Conservation (phyloP, 768 basidiomycete species). For the Naganishia vishniacii region DNA sequence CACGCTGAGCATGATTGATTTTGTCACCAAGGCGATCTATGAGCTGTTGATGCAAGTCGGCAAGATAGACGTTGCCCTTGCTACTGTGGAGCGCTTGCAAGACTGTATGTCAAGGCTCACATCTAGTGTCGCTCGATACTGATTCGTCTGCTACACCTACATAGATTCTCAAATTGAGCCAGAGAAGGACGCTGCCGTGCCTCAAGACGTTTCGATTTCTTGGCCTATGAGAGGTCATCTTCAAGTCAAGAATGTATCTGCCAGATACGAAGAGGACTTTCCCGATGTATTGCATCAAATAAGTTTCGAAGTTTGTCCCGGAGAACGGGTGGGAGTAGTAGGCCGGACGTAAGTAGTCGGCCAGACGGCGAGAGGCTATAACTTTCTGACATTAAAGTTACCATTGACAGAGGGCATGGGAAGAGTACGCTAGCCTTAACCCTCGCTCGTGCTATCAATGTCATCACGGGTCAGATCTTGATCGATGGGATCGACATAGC, state of each 20-base stretch:
- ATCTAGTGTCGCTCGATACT: constrained; percentile 51
- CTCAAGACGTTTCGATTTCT: constrained; percentile 20
- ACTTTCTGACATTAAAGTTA: constrained; percentile 52
- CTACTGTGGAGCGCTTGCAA: constrained; percentile 35
- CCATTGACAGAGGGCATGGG: constrained; percentile 25
- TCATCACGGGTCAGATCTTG: constrained; percentile 32
- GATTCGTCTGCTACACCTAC: constrained; percentile 56
- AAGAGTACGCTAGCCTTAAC: constrained; percentile 43
- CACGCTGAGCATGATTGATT: constrained; percentile 2
- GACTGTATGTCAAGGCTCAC: constrained; percentile 44
- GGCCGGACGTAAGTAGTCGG: constrained; percentile 51
- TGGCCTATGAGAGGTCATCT: constrained; percentile 42
- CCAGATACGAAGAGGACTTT: constrained; percentile 40
- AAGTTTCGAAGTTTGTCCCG: constrained; percentile 23
- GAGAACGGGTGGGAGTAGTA: constrained; percentile 40
- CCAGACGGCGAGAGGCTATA: constrained; percentile 33
- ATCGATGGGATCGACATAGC: constrained; percentile 44
- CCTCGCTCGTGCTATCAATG: constrained; percentile 43
- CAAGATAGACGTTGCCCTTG: constrained; percentile 55
- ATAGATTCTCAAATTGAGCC: constrained; percentile 40
- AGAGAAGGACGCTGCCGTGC: not conserved
- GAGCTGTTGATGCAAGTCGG: constrained; percentile 51
- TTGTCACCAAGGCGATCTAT: constrained; percentile 2
- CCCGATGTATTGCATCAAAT: constrained; percentile 44
- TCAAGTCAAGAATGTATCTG: constrained; percentile 32